These are phyloP conservation scores for Mycena capillaripes DNA, from an alignment of 768 basidiomycete genomes.

Conservation along the genomic window DNA sequence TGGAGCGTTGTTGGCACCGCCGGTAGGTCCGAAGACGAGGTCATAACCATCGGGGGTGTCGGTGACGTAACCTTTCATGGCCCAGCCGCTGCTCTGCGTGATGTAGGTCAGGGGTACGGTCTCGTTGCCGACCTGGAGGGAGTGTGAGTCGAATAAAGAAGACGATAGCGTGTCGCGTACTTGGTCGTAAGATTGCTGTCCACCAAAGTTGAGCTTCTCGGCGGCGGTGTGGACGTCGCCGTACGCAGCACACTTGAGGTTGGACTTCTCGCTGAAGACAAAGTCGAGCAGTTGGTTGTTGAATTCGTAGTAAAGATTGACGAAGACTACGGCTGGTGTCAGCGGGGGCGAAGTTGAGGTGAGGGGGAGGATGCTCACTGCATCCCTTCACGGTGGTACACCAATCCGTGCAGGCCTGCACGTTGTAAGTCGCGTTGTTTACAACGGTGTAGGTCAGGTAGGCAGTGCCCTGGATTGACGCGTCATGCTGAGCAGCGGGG, in stretches of 20 bases:
- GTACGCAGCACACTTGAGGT: conserved; percentile 64
- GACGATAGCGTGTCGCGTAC: conserved; percentile 1
- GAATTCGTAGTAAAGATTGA: conserved; percentile 64
- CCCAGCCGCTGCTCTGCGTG: conserved; percentile 59
- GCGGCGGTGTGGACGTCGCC: conserved; percentile 56
- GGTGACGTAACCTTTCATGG: conserved; percentile 52
- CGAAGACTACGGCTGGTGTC: conserved; percentile 52
- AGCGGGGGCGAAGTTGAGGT: conserved; percentile 3
- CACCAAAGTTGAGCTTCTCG: conserved; percentile 62
- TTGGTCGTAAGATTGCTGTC: conserved; percentile 54
- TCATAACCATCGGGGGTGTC: conserved; percentile 59
- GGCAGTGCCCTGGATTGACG: conserved; percentile 62
- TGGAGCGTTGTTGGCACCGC: conserved; percentile 62
- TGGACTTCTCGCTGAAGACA: conserved; percentile 54
- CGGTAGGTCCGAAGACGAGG: conserved; percentile 59
- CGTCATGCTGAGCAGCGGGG: conserved; percentile 51
- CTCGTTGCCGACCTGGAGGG: conserved; percentile 37
- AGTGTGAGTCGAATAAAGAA: not conserved
- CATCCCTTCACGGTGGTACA: conserved; percentile 55
- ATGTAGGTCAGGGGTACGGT: conserved; percentile 52
- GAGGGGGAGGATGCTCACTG: conserved; percentile 49
- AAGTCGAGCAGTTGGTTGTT: conserved; percentile 59
- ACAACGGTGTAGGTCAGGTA: conserved; percentile 64
- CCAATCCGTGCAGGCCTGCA: conserved; percentile 57
- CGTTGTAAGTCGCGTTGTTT: conserved; percentile 59